Evolutionary conservation across 2,329 filamentous ascomycete genomes (phyloP), one percentile per base, ranked within the genome.

Genomic region (Cryphonectria parasitica): DNA sequence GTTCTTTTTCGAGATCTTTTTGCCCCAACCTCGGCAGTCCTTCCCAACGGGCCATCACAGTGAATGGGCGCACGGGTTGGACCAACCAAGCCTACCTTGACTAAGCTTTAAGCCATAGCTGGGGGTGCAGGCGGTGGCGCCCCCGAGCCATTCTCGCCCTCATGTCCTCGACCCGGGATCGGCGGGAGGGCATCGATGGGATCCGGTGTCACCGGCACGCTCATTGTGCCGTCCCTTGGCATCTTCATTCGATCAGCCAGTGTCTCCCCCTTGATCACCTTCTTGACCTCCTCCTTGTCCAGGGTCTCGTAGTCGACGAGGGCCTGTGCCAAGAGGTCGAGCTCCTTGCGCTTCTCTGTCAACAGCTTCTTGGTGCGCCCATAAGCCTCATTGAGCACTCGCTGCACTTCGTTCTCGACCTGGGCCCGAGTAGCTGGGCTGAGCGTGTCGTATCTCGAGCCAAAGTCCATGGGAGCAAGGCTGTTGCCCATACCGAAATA

Each of bases 221-320:
- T 91, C 79, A 95, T 89, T 1, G 88, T 89, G 28, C 86, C 82
- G 36, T 68, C 54, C 67, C 85, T 81, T 28, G 88, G 85, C 72
- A 89, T 83, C 72, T 86, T 87, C 66, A 93, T 82, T 72, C 93
- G 92, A 62, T 88, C 87, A 0, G 90, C 85, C 52, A 99, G 84
- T 78, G 92, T 91, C 82, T 98, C 94, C 49, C 96, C 96, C 67
- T 88, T 89, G 74, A 99, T 90, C 7, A 98, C 93, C 83, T 92
- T 93, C 80, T 95, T 90, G 73, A 98, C 97, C 80, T 99, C 96
- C 3, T 92, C 90, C 80, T 91, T 92, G 79, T 92, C 92, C 66
- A 99, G 83, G 0, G 94, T 98, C 84, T 99, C 96, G 80, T 98
- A 98, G 80, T 98, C 91, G 45, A 99, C 90, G 13, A 99, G 86